Evolutionary conservation across 2,329 filamentous ascomycete species (phyloP).

Genomic region (Cercospora nicotianae): DNA sequence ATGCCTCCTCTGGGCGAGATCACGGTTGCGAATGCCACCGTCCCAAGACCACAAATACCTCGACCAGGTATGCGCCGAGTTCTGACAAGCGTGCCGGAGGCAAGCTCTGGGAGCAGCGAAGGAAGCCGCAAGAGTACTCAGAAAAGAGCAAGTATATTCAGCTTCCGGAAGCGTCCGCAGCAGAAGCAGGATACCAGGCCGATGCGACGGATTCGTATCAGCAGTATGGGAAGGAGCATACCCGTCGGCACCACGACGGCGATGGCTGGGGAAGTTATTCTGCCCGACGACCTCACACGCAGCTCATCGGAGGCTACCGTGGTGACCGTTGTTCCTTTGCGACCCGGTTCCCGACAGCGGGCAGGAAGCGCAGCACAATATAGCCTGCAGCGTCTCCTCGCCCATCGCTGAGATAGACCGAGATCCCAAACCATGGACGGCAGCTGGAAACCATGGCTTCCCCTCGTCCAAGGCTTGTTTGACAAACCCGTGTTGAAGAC

Average conservation of each 20-base stretch:
- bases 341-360: constrained; percentile 2
- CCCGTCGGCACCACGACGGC: constrained; percentile 34
- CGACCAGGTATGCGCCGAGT: constrained; percentile 39
- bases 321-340: constrained; percentile 1
- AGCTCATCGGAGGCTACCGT: constrained; percentile 21
- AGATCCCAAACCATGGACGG: neutral
- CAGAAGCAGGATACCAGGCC: constrained; percentile 21
- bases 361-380: constrained; percentile 21
- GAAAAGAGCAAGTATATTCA: constrained; percentile 30
- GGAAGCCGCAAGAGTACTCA: constrained; percentile 31
- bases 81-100: constrained; percentile 50
- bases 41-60: constrained; percentile 21
- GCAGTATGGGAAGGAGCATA: constrained; percentile 34
- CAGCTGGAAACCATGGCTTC: neutral
- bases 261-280: constrained; percentile 23
- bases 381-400: constrained; percentile 26
- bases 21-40: constrained; percentile 30
- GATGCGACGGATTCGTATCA: constrained; percentile 29
- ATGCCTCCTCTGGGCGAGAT: constrained; percentile 63
- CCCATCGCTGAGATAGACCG: neutral
- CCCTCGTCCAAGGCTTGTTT: neutral
- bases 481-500: neutral
- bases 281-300: constrained; percentile 16
- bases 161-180: constrained; percentile 28
- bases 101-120: constrained; percentile 47